Evolutionary conservation across 2,329 filamentous ascomycete species (phyloP), one percentile per base, ranked within the genome.

Genomic region (Sclerotinia glacialis): DNA sequence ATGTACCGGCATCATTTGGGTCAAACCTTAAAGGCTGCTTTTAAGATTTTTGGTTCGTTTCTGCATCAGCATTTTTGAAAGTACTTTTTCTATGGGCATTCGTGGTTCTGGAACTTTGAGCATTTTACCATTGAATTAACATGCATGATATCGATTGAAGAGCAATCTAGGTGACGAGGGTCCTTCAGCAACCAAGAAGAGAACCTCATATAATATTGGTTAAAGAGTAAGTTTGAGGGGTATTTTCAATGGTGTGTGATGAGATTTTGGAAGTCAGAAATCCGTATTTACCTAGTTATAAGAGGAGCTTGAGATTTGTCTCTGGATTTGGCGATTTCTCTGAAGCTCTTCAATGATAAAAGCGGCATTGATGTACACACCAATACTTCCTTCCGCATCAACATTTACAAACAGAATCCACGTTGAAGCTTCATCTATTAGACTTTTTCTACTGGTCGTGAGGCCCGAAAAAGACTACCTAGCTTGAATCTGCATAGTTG

Each of bases 1-100:
- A 49, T 49, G 21, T 60, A 26, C 56, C 58, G 58, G n/a, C 44
- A 49, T 60, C 44, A 60, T 60, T 49, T 34, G 58, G 44, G 44
- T 37, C 44, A 49, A 59, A 49, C 16, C n/a, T 56, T 14, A 47
- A 26, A 37, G 28, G 58, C 58, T 12, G 58, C 58, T 60, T 60
- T 60, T 37, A 37, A 47, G 8, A 37, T 26, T 18, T n/a, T n/a
- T 34, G 21, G 28, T 26, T 60, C 44, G 23, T 9, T 26, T 60
- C 2, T 37, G 14, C n/a, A 14, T 28, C 14, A 47, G 28, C 26
- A 49, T 47, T 11, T 8, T 8, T 37, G 28, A 21, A 49, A 60
- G 7, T 18, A 26, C 44, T 37, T 34, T 60, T 49, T 16, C 21
- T 7, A 49, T 26, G 2, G 0, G 23, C 7, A 46, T 23, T 34